Conservation (phyloP, 805 yeast species). For the Candida ponderosae region DNA sequence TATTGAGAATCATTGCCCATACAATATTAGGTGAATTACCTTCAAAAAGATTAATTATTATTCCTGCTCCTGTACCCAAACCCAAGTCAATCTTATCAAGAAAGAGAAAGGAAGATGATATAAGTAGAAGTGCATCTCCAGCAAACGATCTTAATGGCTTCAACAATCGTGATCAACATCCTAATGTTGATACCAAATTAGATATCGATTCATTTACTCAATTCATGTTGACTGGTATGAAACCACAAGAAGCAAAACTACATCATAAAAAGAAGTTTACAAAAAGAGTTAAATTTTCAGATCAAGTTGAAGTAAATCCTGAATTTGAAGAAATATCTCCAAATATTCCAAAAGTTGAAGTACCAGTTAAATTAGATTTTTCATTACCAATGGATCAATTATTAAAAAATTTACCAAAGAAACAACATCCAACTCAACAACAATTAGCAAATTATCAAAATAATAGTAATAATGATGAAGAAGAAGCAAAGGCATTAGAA, state of each 20-base stretch:
- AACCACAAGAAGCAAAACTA: slow-evolving; percentile 40
- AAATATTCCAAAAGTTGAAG: slow-evolving; percentile 12
- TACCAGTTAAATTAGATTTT: slow-evolving; percentile 37
- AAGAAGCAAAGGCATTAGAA: slow-evolving; percentile 65
- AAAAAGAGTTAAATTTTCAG: slow-evolving; percentile 69
- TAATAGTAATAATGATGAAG: slow-evolving; percentile 68
- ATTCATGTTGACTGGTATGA: slow-evolving; percentile 73
- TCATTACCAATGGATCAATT: slow-evolving; percentile 76
- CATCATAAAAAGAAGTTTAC: slow-evolving; percentile 31
- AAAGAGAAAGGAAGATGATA: slow-evolving; percentile 41
- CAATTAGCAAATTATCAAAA: slow-evolving; percentile 29
- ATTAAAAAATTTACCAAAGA: slow-evolving; percentile 34
- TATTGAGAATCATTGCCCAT: slow-evolving; percentile 74
- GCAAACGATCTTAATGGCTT: slow-evolving; percentile 17
- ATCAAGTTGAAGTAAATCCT: slow-evolving; percentile 34
- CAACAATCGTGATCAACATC: slow-evolving; percentile 2
- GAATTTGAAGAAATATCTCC: slow-evolving; percentile 5
- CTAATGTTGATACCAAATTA: slow-evolving; percentile 28
- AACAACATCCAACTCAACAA: slow-evolving; percentile 15
- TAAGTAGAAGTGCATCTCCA: slow-evolving; percentile 29
- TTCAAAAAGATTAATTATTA: slow-evolving; percentile 40
- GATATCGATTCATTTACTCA: slow-evolving; percentile 85
- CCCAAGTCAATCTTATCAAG: slow-evolving; percentile 73
- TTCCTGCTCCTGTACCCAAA: slow-evolving; percentile 60
- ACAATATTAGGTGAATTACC: slow-evolving; percentile 48